Evolutionary conservation across 305 asterid species (phyloP).

Genomic region (Solanum chacoense): DNA sequence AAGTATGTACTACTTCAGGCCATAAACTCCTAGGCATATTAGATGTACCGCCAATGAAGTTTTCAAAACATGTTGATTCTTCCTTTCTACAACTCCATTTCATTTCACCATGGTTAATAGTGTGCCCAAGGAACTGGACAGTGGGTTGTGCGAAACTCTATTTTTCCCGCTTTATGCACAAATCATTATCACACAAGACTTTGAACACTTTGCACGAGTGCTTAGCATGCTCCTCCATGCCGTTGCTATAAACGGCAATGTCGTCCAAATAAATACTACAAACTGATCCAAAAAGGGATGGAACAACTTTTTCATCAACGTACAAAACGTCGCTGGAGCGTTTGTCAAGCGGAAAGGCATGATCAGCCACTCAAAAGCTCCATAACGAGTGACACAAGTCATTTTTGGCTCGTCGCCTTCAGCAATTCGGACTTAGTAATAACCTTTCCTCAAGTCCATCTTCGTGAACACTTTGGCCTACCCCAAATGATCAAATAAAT

Average conservation of each 20-base stretch:
- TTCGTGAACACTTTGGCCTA: not conserved
- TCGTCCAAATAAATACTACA: not conserved
- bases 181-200: not conserved
- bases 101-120: not conserved
- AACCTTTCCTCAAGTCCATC: no score
- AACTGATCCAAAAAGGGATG: not conserved
- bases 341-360: not conserved
- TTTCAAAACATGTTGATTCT: not conserved
- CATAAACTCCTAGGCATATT: not conserved
- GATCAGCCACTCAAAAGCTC: not conserved
- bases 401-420: not conserved
- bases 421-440: not conserved
- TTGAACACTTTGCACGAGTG: not conserved
- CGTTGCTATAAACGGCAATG: not conserved
- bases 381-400: not conserved
- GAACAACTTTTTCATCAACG: not conserved
- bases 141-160: not conserved
- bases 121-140: not conserved
- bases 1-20: not conserved
- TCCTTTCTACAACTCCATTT: not conserved
- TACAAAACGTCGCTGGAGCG: not conserved
- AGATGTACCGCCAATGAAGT: not conserved
- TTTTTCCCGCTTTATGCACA: not conserved
- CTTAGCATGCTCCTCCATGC: not conserved
- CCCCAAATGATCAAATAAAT: no score